Percentiles rank a stretch among this genome's conserved stretches.
Conservation (phyloP, 257 asterid genomes). For the Solanum chiquidenum region DNA sequence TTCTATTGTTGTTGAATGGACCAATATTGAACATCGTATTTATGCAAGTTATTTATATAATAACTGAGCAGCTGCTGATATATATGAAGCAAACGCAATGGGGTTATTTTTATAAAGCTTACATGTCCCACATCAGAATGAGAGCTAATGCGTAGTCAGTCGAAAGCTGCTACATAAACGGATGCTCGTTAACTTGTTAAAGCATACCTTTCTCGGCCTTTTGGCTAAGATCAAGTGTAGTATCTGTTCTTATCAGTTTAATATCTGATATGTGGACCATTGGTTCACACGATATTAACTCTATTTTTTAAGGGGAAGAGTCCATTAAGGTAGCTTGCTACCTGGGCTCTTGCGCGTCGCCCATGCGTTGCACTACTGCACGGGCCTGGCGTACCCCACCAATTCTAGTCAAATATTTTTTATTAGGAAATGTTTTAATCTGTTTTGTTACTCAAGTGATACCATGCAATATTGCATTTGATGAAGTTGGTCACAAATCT, state of each 20-base stretch:
- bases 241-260: constrained; percentile 24
- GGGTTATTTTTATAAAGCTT: not conserved
- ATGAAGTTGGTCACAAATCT: too few relatives aligned
- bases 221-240: constrained; percentile 38
- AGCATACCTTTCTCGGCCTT: constrained; percentile 35
- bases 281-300: not conserved
- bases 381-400: not conserved
- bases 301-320: not conserved
- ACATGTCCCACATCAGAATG: not conserved
- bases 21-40: not conserved
- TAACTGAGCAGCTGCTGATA: too few relatives aligned
- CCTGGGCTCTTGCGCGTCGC: not conserved
- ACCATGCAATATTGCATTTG: too few relatives aligned
- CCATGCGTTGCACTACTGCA: not conserved
- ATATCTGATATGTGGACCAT: not conserved
- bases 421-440: not conserved
- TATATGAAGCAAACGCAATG: not conserved
- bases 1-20: not conserved
- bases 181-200: rapidly evolving
- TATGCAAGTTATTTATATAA: not conserved
- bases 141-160: not conserved
- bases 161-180: not conserved
- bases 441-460: too few relatives aligned
- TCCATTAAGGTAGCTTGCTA: not conserved
- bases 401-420: not conserved